Conservation (phyloP, 768 basidiomycete species). For the Candolleomyces eurysporus region DNA sequence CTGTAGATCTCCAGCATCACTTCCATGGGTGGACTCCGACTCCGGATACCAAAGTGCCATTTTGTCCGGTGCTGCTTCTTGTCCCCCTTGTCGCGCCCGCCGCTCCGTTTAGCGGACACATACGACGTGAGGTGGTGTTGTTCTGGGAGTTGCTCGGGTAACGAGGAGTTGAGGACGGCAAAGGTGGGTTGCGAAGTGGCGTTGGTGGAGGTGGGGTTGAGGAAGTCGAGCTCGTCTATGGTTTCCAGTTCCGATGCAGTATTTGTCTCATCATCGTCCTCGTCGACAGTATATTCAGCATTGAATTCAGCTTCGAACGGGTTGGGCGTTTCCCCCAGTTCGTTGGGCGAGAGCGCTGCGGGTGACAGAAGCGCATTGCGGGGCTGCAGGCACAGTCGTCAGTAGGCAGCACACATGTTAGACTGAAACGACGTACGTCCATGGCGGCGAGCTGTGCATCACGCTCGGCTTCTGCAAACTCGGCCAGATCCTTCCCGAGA, state of each 20-base stretch:
- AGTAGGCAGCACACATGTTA: background rate
- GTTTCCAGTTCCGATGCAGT: conserved; percentile 15
- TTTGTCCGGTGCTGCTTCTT: conserved; percentile 79
- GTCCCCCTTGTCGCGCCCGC: conserved; percentile 37
- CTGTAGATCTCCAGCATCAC: conserved; percentile 99
- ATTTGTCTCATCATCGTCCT: conserved; percentile 50
- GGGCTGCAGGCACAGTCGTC: conserved; percentile 44
- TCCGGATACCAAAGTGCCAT: conserved; percentile 98
- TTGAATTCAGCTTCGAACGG: conserved; percentile 80
- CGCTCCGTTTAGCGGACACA: conserved; percentile 48
- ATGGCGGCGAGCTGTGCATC: conserved; percentile 76
- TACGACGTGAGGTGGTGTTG: conserved; percentile 74
- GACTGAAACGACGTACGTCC: conserved; percentile 54
- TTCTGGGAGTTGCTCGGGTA: conserved; percentile 60
- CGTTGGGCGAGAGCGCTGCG: conserved; percentile 59
- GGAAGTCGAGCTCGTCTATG: conserved; percentile 33
- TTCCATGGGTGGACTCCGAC: conserved; percentile 94
- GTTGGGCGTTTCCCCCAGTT: conserved; percentile 58
- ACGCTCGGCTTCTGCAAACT: conserved; percentile 82
- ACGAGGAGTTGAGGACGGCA: conserved; percentile 86
- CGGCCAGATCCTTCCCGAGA: conserved; percentile 75
- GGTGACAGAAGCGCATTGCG: conserved; percentile 65
- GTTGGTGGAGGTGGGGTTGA: conserved; percentile 13
- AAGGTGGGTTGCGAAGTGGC: conserved; percentile 18
- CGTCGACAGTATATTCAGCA: conserved; percentile 48